Conservation (phyloP, 2,329 filamentous ascomycete species). For the Aspergillus sp. region DNA sequence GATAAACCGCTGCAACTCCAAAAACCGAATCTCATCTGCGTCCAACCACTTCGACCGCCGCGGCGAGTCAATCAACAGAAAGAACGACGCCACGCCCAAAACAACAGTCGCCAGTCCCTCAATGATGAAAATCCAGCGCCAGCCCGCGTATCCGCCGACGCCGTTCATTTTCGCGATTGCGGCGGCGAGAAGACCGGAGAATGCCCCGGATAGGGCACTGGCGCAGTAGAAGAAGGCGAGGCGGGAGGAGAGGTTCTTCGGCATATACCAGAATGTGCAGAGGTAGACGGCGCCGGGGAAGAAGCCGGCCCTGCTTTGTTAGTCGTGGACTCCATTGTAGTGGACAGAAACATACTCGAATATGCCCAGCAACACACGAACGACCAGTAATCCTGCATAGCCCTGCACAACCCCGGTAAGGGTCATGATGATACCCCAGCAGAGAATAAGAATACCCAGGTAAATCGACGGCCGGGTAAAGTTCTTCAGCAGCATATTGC, state of each 20-base stretch:
- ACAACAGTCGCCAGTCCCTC: constrained; percentile 40
- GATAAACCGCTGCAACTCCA: constrained; percentile 31
- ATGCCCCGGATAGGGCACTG: constrained; percentile 70
- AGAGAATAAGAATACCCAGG: constrained; percentile 26
- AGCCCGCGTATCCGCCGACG: constrained; percentile 42
- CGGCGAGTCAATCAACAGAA: constrained; percentile 38
- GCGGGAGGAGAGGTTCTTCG: constrained; percentile 66
- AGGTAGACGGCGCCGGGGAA: constrained; percentile 21
- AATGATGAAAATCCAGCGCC: constrained; percentile 45
- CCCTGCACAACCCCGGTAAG: constrained; percentile 45
- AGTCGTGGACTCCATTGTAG: neutral
- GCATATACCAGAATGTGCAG: constrained; percentile 58
- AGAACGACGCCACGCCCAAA: constrained; percentile 34
- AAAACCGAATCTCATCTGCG: constrained; percentile 30
- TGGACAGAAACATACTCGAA: constrained; percentile 20
- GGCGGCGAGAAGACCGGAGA: constrained; percentile 71
- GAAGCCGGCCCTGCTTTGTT: constrained; percentile 11
- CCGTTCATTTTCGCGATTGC: constrained; percentile 81
- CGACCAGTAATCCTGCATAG: constrained; percentile 40
- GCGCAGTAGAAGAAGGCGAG: constrained; percentile 73
- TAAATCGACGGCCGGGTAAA: constrained; percentile 22
- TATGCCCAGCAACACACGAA: constrained; percentile 43
- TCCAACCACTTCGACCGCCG: constrained; percentile 31
- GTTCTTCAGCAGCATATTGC: constrained; percentile 20
- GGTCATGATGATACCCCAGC: constrained; percentile 46